Percentiles rank a stretch among this genome's conserved stretches.
phyloP scores from a whole-genome alignment of 2,329 filamentous ascomycete genomes.

The Sporothrix luriei region DNA sequence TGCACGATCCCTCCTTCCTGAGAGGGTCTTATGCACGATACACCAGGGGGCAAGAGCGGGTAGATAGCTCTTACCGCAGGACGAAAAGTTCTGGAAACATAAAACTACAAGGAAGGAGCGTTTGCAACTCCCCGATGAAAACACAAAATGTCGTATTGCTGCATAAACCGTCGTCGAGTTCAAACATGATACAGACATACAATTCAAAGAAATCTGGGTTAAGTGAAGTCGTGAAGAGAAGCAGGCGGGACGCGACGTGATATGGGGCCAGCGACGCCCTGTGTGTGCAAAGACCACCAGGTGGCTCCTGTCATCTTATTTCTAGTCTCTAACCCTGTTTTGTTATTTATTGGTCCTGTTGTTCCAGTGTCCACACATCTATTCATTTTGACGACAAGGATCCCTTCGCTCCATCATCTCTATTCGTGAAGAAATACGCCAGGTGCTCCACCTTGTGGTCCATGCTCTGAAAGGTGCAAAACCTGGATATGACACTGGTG shows the following conservation, averaged over 20 bases:
- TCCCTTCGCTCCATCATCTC: slow-evolving; percentile 3
- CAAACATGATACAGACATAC: not conserved
- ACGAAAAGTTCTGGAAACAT: not conserved
- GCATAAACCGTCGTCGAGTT: no score
- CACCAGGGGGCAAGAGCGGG: slow-evolving; percentile 1
- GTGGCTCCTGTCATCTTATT: not conserved
- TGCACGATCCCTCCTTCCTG: slow-evolving; percentile 9
- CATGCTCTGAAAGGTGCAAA: no score
- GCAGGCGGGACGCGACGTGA: slow-evolving; percentile 4
- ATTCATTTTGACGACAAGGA: not conserved
- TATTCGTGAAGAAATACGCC: not conserved
- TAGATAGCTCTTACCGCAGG: slow-evolving; percentile 8
- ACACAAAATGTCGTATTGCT: no score
- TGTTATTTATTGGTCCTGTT: not conserved
- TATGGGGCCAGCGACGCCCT: not conserved
- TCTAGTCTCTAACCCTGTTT: not conserved
- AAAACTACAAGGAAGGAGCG: not conserved
- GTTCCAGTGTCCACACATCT: slow-evolving; percentile 7
- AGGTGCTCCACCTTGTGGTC: not conserved
- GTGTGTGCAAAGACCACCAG: slow-evolving; percentile 3
- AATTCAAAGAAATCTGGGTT: not conserved
- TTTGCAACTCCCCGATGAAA: not conserved
- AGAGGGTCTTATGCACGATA: slow-evolving; percentile 15
- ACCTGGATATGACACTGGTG: not conserved
- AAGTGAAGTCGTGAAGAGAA: not conserved